Base-by-base conservation (phyloP, 192 early-diverging fungal species). In the Mortierella hygrophila region DNA sequence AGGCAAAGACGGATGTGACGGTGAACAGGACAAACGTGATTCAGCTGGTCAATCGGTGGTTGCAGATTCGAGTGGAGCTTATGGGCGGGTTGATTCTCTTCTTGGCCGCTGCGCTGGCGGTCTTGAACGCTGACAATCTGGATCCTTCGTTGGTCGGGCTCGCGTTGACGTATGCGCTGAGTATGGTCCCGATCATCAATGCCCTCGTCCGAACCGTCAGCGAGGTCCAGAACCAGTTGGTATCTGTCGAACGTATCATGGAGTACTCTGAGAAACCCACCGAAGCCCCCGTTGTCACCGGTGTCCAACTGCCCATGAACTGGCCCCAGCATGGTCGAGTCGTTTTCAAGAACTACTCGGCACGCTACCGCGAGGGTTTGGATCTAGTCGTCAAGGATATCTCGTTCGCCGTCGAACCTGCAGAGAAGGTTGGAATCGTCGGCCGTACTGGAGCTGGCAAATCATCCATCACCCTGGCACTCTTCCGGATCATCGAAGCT, bases 321-420 rank as follows among this genome's bases (percentile, higher is more conserved):
- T 98, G 97, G 97, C 97, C 97, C 8, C 81, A 89, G 18, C 79
- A 92, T 3, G 98, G 98, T 44, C 70, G 77, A 32, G 92, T 99
- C 71, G 92, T 93, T 79, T 97, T 96, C 89, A 88, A 90, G 40
- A 83, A 94, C 72, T 97, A 96, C 81, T 93, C 94, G 15, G 94
- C 95, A 1, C 93, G 97, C 38, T 98, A 99, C 86, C 92, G 97
- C 18, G 83, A 92, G 10, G 96, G 91, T 0, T 88, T 99, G 57
- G 95, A 96, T 77, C 85, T 96, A 35, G 96, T 96, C 7, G 91
- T 99, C 29, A 93, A 92, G 65, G 91, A 93, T 57, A 82, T 99
- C 13, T 93, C 93, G 10, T 93, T 88, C 26, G 13, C 44, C 16
- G 82, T 86, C 26, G 54, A 83, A 9, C 84, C 83, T 40, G 81